Evolutionary conservation across 768 basidiomycete species (phyloP), one percentile per base, ranked within the genome.

Genomic region (Pilatotrama ljubarskyi): DNA sequence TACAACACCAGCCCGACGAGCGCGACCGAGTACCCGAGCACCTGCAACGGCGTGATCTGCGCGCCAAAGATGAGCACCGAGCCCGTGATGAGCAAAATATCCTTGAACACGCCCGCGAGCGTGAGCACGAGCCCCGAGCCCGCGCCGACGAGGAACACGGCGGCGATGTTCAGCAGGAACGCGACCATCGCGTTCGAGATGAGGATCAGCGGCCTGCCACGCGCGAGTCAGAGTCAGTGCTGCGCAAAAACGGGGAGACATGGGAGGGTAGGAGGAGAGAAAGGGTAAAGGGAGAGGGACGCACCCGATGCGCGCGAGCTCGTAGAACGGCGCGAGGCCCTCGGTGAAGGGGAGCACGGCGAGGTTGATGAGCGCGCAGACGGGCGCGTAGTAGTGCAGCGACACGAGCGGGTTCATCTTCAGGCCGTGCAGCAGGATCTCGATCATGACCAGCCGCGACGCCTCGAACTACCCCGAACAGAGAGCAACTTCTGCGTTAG

Each of bases 401-500:
- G 95, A 97, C 20, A 94, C 91, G 6, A 98, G 83, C 0, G 96
- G 96, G 70, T 97, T 94, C 95, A 98, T 98, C 77, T 97, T 97
- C 69, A 97, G 77, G 37, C 95, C 95, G 70, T 97, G 93, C 0
- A 98, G 80, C 40, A 98, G 85, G 52, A 95, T 85, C 72, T 98
- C 91, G 61, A 98, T 98, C 86, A 97, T 94, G 22, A 98, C 94
- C 13, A 98, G 83, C 40, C 96, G 90, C 18, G 91, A 90, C 1
- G 93, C 90, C 75, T 99, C 96, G 70, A 98, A 98, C 86, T 90
- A 69, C 47, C 46, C n/a, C n/a, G 13, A 25, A 10, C 38, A 41
- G n/a, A 22, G 20, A 5, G 11, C n/a, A n/a, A 17, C 17, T 24
- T 13, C 44, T 18, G 24, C 24, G 20, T 44, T n/a, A 14, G 42